phyloP scores from a whole-genome alignment of 768 basidiomycete species.

The Mrakia blollopis region DNA sequence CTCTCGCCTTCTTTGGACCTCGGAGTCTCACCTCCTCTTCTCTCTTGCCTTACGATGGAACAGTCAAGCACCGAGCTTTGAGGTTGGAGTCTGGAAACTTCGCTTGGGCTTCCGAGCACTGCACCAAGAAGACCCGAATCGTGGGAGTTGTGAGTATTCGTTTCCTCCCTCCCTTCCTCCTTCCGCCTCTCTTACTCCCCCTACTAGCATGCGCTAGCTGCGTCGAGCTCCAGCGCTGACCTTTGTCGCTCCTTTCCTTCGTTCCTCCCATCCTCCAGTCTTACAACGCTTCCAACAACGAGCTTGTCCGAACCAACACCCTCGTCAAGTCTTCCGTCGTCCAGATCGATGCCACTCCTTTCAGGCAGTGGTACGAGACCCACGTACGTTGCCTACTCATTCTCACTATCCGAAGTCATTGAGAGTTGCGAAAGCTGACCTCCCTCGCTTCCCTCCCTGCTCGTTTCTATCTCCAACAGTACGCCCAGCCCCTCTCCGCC shows the following conservation, averaged over 20 bases:
- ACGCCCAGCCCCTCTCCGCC: slow-evolving; percentile 82
- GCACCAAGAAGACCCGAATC: slow-evolving; percentile 91
- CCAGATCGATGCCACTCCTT: slow-evolving; percentile 95
- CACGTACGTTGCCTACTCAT: slow-evolving; percentile 62
- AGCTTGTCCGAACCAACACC: slow-evolving; percentile 98
- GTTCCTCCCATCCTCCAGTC: background rate
- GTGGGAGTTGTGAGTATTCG: slow-evolving; percentile 76
- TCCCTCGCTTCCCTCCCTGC: background rate
- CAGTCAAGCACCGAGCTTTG: slow-evolving; percentile 83
- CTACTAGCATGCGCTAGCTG: background rate
- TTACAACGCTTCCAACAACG: slow-evolving; percentile 99
- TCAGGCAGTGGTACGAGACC: slow-evolving; percentile 99
- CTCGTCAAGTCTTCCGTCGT: slow-evolving; percentile 95
- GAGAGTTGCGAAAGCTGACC: background rate
- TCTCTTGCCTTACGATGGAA: background rate
- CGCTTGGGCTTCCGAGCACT: slow-evolving; percentile 94
- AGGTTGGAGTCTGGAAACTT: slow-evolving; percentile 97
- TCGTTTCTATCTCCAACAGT: slow-evolving; percentile 52
- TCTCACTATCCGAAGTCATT: background rate
- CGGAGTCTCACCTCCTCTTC: background rate
- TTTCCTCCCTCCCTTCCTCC: background rate
- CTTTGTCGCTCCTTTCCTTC: background rate
- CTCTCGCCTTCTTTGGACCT: background rate
- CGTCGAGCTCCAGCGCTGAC: background rate
- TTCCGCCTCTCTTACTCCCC: background rate